phyloP scores from a whole-genome alignment of 1,284 basidiomycete genomes.

The Trichosporon ovoides region DNA sequence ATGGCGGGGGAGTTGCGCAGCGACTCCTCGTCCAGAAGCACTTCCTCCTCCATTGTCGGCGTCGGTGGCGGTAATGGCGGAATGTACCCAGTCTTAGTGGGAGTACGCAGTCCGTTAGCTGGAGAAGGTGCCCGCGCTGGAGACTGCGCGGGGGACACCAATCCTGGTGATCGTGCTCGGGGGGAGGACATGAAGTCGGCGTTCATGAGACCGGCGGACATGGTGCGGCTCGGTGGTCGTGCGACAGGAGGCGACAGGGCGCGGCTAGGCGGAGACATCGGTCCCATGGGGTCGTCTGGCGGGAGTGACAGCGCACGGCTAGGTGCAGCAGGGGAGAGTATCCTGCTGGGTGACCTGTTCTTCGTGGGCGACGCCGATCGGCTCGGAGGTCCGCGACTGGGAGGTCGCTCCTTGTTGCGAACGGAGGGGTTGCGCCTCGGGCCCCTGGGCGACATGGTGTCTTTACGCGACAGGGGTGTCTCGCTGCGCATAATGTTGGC shows the following conservation, averaged over 20 bases:
- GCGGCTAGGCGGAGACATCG: not conserved
- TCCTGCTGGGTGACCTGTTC: not conserved
- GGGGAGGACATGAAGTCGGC: not conserved
- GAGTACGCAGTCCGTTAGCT: not conserved
- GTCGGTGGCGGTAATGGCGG: constrained; percentile 14
- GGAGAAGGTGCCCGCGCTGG: not conserved
- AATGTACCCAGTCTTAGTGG: constrained; percentile 12
- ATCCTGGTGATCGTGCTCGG: not conserved
- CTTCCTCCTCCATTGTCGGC: not conserved
- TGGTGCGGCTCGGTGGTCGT: not conserved
- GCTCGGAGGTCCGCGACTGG: not conserved
- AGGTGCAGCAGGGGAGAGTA: not conserved
- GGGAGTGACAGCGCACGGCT: not conserved
- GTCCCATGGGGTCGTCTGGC: not conserved
- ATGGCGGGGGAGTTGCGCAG: not conserved
- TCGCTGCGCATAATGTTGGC: not conserved
- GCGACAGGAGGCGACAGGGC: not conserved
- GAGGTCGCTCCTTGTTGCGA: not conserved
- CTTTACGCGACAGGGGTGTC: not conserved
- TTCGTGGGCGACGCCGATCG: not conserved
- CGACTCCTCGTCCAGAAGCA: not conserved
- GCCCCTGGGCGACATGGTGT: constrained; percentile 14
- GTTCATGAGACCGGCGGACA: not conserved
- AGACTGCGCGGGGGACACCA: not conserved
- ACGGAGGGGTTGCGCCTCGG: constrained; percentile 8